Base-by-base conservation (phyloP, 805 yeast genomes). In the Metschnikowia amazonensis region DNA sequence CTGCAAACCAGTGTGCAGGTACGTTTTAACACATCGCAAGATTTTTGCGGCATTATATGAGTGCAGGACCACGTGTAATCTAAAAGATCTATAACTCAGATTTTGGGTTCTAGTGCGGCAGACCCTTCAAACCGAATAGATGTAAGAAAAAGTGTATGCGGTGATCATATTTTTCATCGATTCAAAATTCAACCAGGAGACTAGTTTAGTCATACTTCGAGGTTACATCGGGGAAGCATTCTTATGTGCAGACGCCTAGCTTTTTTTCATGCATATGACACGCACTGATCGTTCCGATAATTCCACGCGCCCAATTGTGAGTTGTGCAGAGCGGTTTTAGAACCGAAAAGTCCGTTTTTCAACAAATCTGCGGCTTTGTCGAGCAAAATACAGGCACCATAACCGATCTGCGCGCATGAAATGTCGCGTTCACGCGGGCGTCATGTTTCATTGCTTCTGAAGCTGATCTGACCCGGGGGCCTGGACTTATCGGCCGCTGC, bases 251-350 rank as follows among this genome's bases (percentile, higher is more conserved):
- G 34, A 38, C 25, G 42, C 42, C 42, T n/a, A 38, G 42, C 35
- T 14, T 38, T 38, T 38, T 38, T 29, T 20, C 6, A 29, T 20
- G 24, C 42, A 31, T n/a, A 21, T 16, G 5, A 10, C 9, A 21
- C 16, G 42, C 36, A 30, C 35, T 30, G 42, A 39, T 39, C 13
- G 21, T 39, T 39, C 36, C 28, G 42, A 39, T 39, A 39, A 39
- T 30, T 16, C 21, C 30, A 21, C 20, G 27, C 36, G 14, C 21
- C 18, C 35, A 3, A 8, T 23, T 36, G 41, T 18, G 14, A 9
- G 34, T 14, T 5, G n/a, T 25, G 17, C n/a, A 28, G 16, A n/a
- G 18, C 16, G 14, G 27, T 20, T 17, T 10, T 8, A 39, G n/a
- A 13, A 4, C 36, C 36, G 42, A 39, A 39, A 39, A 23, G 42